Evolutionary conservation across 2,329 filamentous ascomycete species (phyloP).

Genomic region (Diatrype stigma): DNA sequence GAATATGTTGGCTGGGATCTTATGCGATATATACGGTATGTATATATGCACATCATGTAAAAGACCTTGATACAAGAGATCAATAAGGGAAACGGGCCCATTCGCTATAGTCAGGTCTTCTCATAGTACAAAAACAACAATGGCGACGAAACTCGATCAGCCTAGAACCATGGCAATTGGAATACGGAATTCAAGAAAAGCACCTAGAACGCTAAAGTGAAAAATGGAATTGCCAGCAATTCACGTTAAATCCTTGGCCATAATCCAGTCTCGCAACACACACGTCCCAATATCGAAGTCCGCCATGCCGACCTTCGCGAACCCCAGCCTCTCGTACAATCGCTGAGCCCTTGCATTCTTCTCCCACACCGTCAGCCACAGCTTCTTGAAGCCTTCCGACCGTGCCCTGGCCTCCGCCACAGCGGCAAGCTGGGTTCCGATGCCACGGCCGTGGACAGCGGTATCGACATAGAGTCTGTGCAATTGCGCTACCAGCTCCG

Average conservation of each 20-base stretch:
- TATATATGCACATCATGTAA: no score
- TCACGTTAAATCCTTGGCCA: conserved; percentile 1
- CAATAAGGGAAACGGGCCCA: not conserved
- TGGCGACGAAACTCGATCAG: no score
- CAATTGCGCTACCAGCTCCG: no score
- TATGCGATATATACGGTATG: no score
- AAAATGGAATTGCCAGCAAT: not conserved
- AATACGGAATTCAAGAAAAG: not conserved
- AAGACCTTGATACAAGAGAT: no score
- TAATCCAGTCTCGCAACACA: conserved; percentile 22
- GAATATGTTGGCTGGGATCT: no score
- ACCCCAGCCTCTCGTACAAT: conserved; percentile 22
- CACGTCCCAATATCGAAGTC: conserved; percentile 19
- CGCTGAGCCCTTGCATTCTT: conserved; percentile 15
- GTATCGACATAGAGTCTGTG: conserved; percentile 25
- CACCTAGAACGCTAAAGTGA: not conserved
- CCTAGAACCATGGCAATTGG: no score
- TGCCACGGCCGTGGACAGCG: conserved; percentile 21
- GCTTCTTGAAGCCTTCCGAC: conserved; percentile 19
- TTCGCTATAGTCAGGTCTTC: not conserved
- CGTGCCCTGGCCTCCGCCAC: conserved; percentile 20
- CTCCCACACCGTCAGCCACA: conserved; percentile 28
- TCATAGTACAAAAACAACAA: not conserved
- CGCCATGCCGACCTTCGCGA: conserved; percentile 14
- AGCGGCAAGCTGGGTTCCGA: conserved; percentile 22